Conservation (phyloP, 2,329 filamentous ascomycete species). For the Epichloe baconii region DNA sequence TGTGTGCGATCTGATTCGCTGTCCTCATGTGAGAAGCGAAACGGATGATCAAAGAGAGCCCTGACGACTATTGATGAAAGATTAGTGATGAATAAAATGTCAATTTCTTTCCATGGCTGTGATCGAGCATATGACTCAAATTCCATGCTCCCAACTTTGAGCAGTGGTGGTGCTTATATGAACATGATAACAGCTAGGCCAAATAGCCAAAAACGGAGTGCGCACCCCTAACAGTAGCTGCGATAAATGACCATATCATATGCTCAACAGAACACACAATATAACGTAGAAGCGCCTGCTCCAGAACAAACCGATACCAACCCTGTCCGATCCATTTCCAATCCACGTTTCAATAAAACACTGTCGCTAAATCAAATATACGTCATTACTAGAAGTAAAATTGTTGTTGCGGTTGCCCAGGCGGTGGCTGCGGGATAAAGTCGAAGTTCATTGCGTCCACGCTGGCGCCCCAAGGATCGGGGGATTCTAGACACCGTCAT, state of each 20-base stretch:
- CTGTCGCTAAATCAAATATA: neutral
- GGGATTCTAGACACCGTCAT: constrained; percentile 32
- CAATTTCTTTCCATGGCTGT: no score
- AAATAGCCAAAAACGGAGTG: no score
- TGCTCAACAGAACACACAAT: no score
- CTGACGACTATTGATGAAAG: constrained; percentile 16
- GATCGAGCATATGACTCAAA: no score
- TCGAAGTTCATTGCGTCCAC: constrained; percentile 47
- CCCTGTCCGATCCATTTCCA: no score
- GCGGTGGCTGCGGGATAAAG: constrained; percentile 45
- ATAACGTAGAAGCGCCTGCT: neutral
- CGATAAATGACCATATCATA: no score
- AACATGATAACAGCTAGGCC: no score
- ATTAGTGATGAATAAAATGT: neutral
- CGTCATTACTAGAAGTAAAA: constrained; percentile 36
- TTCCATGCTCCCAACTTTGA: no score
- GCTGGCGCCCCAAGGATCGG: constrained; percentile 43
- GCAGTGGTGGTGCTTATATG: no score
- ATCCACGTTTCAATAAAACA: no score
- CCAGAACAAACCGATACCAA: neutral
- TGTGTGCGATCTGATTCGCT: constrained; percentile 5
- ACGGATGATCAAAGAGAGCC: constrained; percentile 40
- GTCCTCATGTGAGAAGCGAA: neutral
- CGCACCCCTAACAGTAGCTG: no score
- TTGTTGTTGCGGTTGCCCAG: constrained; percentile 43